Evolutionary conservation across 441 rosid species (phyloP).

Genomic region (Populus tomentosa): DNA sequence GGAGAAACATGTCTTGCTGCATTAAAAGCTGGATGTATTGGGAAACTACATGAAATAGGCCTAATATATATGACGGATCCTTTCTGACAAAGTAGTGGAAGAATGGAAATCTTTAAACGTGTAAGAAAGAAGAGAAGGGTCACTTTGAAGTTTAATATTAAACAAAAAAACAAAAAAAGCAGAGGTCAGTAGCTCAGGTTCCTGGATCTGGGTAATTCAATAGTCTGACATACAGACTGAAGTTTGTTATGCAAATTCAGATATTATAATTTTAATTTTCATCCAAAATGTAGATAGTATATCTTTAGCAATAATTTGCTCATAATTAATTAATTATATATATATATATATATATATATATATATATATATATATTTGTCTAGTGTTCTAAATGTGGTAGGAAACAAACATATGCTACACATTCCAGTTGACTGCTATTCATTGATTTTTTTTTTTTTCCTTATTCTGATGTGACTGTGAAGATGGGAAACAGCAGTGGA

Average conservation of each 20-base stretch:
- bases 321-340: too few relatives aligned
- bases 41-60: not conserved
- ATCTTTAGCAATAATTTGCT: not conserved
- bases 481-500: slow-evolving; percentile 62
- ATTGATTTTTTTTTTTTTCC: not conserved
- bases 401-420: not conserved
- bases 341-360: too few relatives aligned
- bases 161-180: not conserved
- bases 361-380: not conserved
- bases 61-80: not conserved
- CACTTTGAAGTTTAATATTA: not conserved
- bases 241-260: not conserved
- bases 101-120: not conserved
- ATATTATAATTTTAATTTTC: too few relatives aligned
- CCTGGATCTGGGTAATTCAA: not conserved
- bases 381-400: not conserved
- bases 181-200: not conserved
- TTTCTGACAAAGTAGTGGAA: not conserved
- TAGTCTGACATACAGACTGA: not conserved
- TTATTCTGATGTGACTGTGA: not conserved
- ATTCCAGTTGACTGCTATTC: not conserved
- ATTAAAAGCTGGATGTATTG: too few relatives aligned
- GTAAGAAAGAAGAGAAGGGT: not conserved
- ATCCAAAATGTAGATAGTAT: not conserved
- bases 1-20: too few relatives aligned